Percentiles rank a stretch among this genome's conserved stretches.
Conservation (phyloP, 805 yeast genomes). For the Candida khao-thaluensis region DNA sequence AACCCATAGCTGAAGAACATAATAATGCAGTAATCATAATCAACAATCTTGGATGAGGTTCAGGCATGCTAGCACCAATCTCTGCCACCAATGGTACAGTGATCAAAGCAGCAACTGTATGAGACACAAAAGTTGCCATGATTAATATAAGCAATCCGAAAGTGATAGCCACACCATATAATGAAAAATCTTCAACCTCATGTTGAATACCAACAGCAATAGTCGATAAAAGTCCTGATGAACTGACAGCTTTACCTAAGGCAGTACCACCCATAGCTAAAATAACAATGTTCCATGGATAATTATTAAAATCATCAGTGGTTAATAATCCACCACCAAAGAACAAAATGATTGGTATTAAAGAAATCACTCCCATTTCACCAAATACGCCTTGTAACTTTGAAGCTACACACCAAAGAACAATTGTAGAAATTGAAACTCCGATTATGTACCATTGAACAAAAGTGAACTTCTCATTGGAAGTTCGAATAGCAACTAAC, state of each 20-base stretch:
- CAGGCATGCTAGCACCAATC: conserved; percentile 72
- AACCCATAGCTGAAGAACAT: conserved; percentile 95
- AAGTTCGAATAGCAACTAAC: conserved; percentile 56
- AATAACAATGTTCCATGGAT: conserved; percentile 94
- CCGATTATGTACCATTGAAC: conserved; percentile 73
- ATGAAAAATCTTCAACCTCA: conserved; percentile 62
- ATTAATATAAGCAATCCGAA: conserved; percentile 80
- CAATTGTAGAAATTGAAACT: conserved; percentile 70
- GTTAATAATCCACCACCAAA: conserved; percentile 87
- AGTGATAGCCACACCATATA: conserved; percentile 69
- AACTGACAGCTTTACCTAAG: conserved; percentile 89
- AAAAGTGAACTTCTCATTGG: conserved; percentile 63
- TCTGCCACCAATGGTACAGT: conserved; percentile 87
- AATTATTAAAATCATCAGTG: conserved; percentile 91
- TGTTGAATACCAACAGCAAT: conserved; percentile 71
- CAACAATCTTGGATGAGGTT: conserved; percentile 82
- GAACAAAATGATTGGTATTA: conserved; percentile 84
- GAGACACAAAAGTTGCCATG: conserved; percentile 94
- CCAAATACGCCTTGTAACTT: conserved; percentile 74
- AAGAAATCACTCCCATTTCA: conserved; percentile 95
- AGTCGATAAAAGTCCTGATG: conserved; percentile 80
- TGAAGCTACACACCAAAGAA: conserved; percentile 87
- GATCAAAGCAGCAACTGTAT: conserved; percentile 95
- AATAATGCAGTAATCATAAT: conserved; percentile 65
- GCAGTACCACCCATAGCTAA: conserved; percentile 98